Evolutionary conservation across 1,284 basidiomycete species (phyloP).

Genomic region (Ustilago vetiveriae): DNA sequence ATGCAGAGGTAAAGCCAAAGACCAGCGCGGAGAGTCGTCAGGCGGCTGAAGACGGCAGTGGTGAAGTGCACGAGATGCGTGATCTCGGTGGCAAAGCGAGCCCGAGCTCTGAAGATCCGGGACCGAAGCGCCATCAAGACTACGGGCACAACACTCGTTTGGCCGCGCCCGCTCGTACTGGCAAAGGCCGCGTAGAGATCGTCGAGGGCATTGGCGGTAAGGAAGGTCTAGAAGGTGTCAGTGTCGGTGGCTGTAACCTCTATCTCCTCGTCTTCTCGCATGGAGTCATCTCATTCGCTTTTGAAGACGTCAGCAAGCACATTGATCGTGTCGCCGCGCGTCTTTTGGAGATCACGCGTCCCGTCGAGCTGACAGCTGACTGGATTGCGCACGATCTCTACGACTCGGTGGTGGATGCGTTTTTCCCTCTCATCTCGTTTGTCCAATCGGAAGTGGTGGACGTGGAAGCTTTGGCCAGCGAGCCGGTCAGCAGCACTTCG

Average conservation of each 20-base stretch:
- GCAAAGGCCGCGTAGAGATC: constrained; percentile 70
- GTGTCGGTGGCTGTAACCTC: constrained; percentile 82
- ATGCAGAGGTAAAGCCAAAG: constrained; percentile 17
- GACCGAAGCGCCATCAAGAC: not conserved
- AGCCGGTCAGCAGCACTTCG: constrained; percentile 6
- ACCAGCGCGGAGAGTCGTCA: constrained; percentile 1
- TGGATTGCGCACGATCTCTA: constrained; percentile 94
- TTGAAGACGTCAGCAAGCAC: constrained; percentile 89
- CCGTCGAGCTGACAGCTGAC: constrained; percentile 68
- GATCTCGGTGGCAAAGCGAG: constrained; percentile 13
- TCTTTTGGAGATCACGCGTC: constrained; percentile 68
- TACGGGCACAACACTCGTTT: constrained; percentile 20
- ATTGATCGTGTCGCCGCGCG: constrained; percentile 80
- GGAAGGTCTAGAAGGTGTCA: constrained; percentile 73
- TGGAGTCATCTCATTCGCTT: constrained; percentile 91
- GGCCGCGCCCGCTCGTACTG: constrained; percentile 29
- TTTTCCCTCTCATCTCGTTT: constrained; percentile 85
- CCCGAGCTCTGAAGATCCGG: not conserved
- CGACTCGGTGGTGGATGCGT: constrained; percentile 93
- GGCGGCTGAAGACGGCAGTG: not conserved
- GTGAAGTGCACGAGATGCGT: constrained; percentile 40
- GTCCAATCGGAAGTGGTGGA: constrained; percentile 78
- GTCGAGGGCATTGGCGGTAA: constrained; percentile 72
- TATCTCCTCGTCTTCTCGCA: constrained; percentile 90
- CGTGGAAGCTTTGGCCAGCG: constrained; percentile 44